A percentile compares a stretch with the other conserved stretches of the same genome.
Conservation (phyloP, 106 monocot species). For the Gastrodia elata region DNA sequence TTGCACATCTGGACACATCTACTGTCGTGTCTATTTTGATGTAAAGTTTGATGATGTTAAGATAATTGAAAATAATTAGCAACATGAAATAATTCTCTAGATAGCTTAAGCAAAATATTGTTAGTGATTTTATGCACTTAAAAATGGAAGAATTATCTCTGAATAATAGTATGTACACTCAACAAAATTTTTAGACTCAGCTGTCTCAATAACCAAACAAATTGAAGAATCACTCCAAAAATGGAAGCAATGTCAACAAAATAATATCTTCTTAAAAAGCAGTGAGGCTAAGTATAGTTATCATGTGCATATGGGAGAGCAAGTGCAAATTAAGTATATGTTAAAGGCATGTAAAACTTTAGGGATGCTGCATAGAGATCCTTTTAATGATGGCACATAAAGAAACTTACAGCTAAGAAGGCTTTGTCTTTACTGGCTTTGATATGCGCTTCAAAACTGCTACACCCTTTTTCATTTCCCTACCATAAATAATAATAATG, state of each 20-base stretch:
- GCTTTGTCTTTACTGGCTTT: conserved; percentile 63
- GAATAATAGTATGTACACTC: too few relatives aligned
- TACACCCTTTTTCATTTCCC: conserved; percentile 57
- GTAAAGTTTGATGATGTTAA: too few relatives aligned
- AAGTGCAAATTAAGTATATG: neutral
- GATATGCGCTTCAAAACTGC: conserved; percentile 71
- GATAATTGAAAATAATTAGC: too few relatives aligned
- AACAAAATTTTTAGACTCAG: too few relatives aligned
- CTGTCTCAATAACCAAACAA: too few relatives aligned
- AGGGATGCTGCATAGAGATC: neutral
- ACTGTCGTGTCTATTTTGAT: too few relatives aligned
- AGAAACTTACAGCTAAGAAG: conserved; percentile 32
- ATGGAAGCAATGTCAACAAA: neutral
- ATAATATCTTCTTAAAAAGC: neutral
- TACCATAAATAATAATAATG: conserved; percentile 18
- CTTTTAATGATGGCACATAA: neutral
- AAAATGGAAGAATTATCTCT: too few relatives aligned
- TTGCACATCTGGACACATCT: too few relatives aligned
- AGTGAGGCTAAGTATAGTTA: neutral
- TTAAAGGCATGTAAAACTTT: neutral
- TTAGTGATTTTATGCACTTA: too few relatives aligned
- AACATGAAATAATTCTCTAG: too few relatives aligned
- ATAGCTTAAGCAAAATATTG: too few relatives aligned
- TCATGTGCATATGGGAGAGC: neutral
- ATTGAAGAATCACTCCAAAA: neutral